Base-by-base conservation (phyloP, 345 rosid species). In the Carallia brachiata region DNA sequence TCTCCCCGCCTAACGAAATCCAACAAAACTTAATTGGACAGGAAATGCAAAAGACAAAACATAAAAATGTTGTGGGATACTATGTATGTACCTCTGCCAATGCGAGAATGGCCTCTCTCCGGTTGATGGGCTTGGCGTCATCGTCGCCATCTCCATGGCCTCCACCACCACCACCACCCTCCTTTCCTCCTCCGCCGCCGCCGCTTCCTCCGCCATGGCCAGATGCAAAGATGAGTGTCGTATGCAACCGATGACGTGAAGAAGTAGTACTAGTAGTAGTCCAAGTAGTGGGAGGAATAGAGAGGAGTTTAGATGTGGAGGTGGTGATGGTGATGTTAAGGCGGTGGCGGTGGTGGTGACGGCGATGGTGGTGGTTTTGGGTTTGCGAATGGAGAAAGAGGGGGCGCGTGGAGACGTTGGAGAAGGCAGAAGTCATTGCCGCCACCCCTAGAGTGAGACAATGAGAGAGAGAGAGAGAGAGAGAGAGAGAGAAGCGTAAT, bases 61-160 rank as follows among this genome's bases (percentile, higher is more conserved):
- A 4, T 12, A 23, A 23, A 7, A 13, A 4, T 12, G 2, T 27
- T 32, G 4, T 4, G 1, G 2, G 5, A 16, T 37, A 27, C 19
- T 40, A 36, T 4, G 23, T 10, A 36, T 10, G 28, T 73, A 84
- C 88, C 86, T 78, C 84, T 17, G 82, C 82, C 58, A 85, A 72
- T 10, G 83, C 86, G 17, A 85, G 76, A 39, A 80, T 61, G 36
- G 87, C 83, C 52, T 85, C 91, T 0, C 73, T 53, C 37, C 78
- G 65, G 73, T 87, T 81, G 57, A 79, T 85, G 52, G 71, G 74
- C 39, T 65, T 68, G 7, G 75, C 83, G 37, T 74, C 84, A 0
- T 70, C 74, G 0, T 75, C n/a, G n/a, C n/a, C n/a, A n/a, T n/a
- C n/a, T n/a, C n/a, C n/a, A n/a, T n/a, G n/a, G n/a, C n/a, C 81